These are phyloP conservation scores for Persicaria maculosa DNA, from an alignment of 148 eudicot species.

Conservation along the genomic window DNA sequence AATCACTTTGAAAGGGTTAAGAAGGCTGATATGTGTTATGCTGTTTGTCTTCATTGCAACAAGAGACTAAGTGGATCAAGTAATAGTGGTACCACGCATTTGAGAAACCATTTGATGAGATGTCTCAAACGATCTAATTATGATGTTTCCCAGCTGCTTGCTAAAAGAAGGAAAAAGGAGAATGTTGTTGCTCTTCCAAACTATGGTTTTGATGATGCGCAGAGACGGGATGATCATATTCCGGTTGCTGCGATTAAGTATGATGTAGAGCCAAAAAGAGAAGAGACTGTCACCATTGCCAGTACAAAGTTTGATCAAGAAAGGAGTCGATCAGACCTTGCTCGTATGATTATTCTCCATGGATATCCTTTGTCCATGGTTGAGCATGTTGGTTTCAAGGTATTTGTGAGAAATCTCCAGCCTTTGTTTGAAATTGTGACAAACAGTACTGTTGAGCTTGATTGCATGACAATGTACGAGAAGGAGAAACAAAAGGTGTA, in stretches of 20 bases:
- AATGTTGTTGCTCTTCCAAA: slow-evolving; percentile 35
- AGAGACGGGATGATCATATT: slow-evolving; percentile 55
- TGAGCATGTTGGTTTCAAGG: slow-evolving; percentile 81
- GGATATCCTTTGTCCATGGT: slow-evolving; percentile 91
- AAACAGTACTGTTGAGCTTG: slow-evolving; percentile 55
- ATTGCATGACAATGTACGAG: slow-evolving; percentile 61
- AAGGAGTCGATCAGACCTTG: slow-evolving; percentile 75
- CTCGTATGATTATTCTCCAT: slow-evolving; percentile 91
- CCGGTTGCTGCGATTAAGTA: slow-evolving; percentile 44
- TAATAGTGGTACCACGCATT: slow-evolving; percentile 95
- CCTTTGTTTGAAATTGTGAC: slow-evolving; percentile 68
- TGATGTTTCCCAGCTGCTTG: slow-evolving; percentile 85
- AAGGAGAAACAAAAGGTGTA: slow-evolving; percentile 72
- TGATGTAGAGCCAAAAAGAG: slow-evolving; percentile 69
- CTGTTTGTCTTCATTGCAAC: slow-evolving; percentile 85
- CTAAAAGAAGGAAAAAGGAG: slow-evolving; percentile 76
- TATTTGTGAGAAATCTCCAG: slow-evolving; percentile 86
- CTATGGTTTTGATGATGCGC: slow-evolving; percentile 47
- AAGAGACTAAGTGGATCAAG: slow-evolving; percentile 96
- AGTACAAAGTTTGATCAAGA: slow-evolving; percentile 82
- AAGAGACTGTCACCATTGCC: slow-evolving; percentile 48
- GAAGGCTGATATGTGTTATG: slow-evolving; percentile 81
- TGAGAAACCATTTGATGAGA: slow-evolving; percentile 91
- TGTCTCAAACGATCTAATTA: slow-evolving; percentile 84
- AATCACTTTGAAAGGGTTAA: slow-evolving; percentile 93